Conservation (phyloP, 257 asterid species). For the Solanum pennellii region DNA sequence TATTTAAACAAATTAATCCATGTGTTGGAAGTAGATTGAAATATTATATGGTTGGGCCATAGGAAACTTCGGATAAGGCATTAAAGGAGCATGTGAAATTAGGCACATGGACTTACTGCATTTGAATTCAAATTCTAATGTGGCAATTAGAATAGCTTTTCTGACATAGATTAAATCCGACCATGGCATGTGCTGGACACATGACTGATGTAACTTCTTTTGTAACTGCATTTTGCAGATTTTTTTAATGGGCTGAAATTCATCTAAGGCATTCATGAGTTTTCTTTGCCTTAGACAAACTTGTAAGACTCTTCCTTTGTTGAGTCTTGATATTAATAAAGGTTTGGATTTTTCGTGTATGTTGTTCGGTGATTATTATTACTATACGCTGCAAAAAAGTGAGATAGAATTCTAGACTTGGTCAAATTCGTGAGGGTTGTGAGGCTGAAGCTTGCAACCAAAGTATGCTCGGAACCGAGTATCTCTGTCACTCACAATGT, state of each 20-base stretch:
- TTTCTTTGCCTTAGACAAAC: neutral
- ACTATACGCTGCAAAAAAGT: neutral
- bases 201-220: neutral
- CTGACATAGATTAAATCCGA: neutral
- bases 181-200: neutral
- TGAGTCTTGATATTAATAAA: too few species aligned
- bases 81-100: neutral
- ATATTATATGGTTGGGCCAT: neutral
- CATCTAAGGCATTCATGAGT: neutral
- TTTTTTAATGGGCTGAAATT: neutral
- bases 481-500: neutral
- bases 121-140: too few species aligned
- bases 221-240: neutral
- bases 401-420: neutral
- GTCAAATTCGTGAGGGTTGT: neutral
- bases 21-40: neutral
- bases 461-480: too few species aligned
- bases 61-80: neutral
- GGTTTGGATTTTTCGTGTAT: neutral
- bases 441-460: neutral
- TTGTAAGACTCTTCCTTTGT: neutral
- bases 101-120: neutral
- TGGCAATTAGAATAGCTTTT: neutral
- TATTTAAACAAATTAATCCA: neutral
- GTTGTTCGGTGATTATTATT: too few species aligned